A percentile compares a stretch with the other conserved stretches of the same genome.
Conservation (phyloP, 805 yeast genomes). For the Candida rishiriensis region DNA sequence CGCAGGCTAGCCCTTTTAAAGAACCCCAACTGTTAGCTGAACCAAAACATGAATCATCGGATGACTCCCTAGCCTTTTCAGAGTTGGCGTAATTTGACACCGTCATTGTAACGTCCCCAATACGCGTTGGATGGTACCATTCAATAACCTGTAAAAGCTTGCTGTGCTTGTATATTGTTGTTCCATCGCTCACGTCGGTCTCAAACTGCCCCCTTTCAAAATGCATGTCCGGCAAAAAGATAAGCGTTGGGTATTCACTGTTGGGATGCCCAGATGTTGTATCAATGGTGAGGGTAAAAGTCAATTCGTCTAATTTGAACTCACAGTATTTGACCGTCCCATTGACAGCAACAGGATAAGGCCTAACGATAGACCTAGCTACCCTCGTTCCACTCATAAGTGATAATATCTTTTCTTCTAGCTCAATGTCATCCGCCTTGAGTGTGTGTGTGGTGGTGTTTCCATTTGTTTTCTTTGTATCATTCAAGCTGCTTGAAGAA, state of each 20-base stretch:
- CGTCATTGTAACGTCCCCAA: constrained; percentile 21
- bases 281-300: constrained; percentile 45
- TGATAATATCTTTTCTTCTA: constrained; percentile 11
- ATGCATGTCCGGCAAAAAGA: constrained; percentile 72
- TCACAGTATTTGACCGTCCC: constrained; percentile 55
- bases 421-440: constrained; percentile 10
- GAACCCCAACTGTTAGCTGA: constrained; percentile 3
- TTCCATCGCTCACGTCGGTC: constrained; percentile 53
- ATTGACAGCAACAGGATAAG: constrained; percentile 59
- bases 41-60: constrained; percentile 3
- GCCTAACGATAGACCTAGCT: constrained; percentile 68
- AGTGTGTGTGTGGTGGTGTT: not conserved
- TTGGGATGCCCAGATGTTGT: constrained; percentile 14
- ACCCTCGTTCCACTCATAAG: constrained; percentile 62
- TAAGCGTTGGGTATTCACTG: constrained; percentile 43
- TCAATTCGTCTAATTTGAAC: constrained; percentile 50
- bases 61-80: constrained; percentile 3
- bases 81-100: constrained; percentile 10
- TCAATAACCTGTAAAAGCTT: constrained; percentile 50
- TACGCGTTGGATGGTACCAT: constrained; percentile 57
- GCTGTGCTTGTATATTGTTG: constrained; percentile 42
- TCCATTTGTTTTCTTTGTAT: not conserved
- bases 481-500: constrained; percentile 1
- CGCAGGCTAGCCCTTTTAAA: constrained; percentile 35
- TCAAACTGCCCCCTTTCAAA: constrained; percentile 48